phyloP scores from a whole-genome alignment of 139 green algal genomes.

The Chlamydomonas schloesseri region DNA sequence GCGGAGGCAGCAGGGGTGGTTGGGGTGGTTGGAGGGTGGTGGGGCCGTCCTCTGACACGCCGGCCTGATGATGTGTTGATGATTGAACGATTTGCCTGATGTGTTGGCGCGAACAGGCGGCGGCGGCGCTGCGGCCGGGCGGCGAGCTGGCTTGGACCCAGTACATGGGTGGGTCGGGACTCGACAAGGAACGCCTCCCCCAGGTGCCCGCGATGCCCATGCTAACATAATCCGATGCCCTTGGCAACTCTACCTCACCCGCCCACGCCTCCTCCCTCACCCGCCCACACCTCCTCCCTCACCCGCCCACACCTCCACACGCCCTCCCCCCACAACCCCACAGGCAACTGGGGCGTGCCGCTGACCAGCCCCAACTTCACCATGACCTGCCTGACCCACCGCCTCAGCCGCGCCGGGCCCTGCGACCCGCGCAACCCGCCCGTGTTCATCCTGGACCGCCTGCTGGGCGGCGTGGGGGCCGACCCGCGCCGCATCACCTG shows the following conservation, averaged over 20 bases:
- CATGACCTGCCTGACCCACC: constrained; percentile 12
- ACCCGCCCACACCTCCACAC: not conserved
- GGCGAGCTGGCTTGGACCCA: not conserved
- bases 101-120: too few species aligned
- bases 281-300: not conserved
- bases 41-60: too few species aligned
- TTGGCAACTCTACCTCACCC: not conserved
- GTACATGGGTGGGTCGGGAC: not conserved
- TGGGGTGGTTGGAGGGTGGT: too few species aligned
- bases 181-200: too few species aligned
- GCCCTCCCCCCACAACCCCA: too few species aligned
- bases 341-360: constrained; percentile 44
- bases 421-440: constrained; percentile 40
- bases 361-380: constrained; percentile 27
- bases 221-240: too few species aligned
- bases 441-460: constrained; percentile 43
- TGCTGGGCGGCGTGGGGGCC: constrained; percentile 22
- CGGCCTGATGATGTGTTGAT: too few species aligned
- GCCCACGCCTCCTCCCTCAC: too few species aligned
- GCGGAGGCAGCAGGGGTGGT: too few species aligned
- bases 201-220: too few species aligned
- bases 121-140: too few species aligned
- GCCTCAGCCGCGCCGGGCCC: not conserved
- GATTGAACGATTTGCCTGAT: too few species aligned
- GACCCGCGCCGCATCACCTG: constrained; percentile 13